A percentile compares a stretch with the other conserved stretches of the same genome.
Evolutionary conservation across 306 rosid species (phyloP).

Genomic region (Vicia villosa): DNA sequence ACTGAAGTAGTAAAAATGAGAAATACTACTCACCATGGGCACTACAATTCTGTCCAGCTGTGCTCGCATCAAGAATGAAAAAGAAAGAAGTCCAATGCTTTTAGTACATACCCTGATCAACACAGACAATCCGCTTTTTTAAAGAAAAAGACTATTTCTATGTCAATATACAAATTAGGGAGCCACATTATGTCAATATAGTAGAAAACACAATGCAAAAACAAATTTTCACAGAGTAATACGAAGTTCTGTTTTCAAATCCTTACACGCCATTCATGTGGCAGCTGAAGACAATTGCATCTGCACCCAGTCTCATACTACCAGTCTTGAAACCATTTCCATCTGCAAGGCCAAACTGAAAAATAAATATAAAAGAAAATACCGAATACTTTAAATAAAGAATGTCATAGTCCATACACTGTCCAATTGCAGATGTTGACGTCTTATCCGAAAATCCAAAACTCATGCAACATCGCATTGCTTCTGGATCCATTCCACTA

Average conservation of each 20-base stretch:
- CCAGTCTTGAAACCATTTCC: slow-evolving; percentile 99
- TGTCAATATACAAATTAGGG: slow-evolving; percentile 16
- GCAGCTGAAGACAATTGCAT: slow-evolving; percentile 83
- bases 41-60: slow-evolving; percentile 79
- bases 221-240: not conserved
- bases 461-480: slow-evolving; percentile 90
- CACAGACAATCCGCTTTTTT: slow-evolving; percentile 9
- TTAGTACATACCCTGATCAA: slow-evolving; percentile 65
- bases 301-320: slow-evolving; percentile 97
- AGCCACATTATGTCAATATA: not conserved
- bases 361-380: slow-evolving; percentile 38
- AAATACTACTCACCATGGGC: slow-evolving; percentile 76
- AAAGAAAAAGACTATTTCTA: not conserved
- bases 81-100: slow-evolving; percentile 92
- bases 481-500: slow-evolving; percentile 85
- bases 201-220: not conserved
- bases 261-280: slow-evolving; percentile 61
- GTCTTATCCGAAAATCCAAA: slow-evolving; percentile 91
- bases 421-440: slow-evolving; percentile 74
- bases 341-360: slow-evolving; percentile 65
- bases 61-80: slow-evolving; percentile 64
- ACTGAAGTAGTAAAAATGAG: slow-evolving; percentile 14
- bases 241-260: slow-evolving; percentile 25
- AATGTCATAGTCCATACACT: slow-evolving; percentile 61
- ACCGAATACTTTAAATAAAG: slow-evolving; percentile 23